Conservation (phyloP, 352 stramenopile species). For the Globisporangium heterothallicum region DNA sequence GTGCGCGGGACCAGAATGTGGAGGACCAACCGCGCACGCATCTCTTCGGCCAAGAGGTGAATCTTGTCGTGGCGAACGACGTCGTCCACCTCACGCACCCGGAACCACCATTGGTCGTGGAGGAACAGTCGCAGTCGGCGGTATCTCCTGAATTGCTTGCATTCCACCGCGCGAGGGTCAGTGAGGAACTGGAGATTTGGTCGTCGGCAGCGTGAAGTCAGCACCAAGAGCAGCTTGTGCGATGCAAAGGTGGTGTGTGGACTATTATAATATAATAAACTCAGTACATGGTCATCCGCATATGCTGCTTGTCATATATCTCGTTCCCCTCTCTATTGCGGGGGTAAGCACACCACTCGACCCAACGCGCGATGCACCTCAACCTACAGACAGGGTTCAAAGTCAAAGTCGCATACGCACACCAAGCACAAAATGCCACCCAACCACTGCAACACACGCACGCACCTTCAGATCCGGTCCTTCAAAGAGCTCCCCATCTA, state of each 20-base stretch:
- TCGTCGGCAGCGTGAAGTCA: neutral
- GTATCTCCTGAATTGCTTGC: conserved; percentile 17
- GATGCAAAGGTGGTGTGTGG: too few species aligned
- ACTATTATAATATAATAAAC: too few species aligned
- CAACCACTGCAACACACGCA: neutral
- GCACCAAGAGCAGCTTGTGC: too few species aligned
- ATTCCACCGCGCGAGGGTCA: conserved; percentile 14
- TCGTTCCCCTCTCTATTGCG: neutral
- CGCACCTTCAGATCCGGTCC: conserved; percentile 35
- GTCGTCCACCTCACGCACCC: neutral
- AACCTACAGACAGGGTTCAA: conserved; percentile 9
- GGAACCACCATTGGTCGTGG: neutral
- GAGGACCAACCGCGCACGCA: conserved; percentile 10
- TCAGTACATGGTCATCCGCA: conserved; percentile 9
- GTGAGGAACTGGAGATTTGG: conserved; percentile 16
- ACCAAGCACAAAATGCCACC: neutral
- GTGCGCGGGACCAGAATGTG: conserved; percentile 10
- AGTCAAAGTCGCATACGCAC: neutral
- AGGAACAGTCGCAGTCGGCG: neutral
- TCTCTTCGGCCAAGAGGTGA: conserved; percentile 24
- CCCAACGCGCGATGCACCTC: conserved; percentile 43
- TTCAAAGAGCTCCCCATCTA: conserved; percentile 57
- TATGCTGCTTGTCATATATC: neutral
- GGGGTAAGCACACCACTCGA: conserved; percentile 33
- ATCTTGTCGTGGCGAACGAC: conserved; percentile 9